Evolutionary conservation across 2,329 filamentous ascomycete species (phyloP), one percentile per base, ranked within the genome.

Genomic region (Colletotrichum plurivorum): DNA sequence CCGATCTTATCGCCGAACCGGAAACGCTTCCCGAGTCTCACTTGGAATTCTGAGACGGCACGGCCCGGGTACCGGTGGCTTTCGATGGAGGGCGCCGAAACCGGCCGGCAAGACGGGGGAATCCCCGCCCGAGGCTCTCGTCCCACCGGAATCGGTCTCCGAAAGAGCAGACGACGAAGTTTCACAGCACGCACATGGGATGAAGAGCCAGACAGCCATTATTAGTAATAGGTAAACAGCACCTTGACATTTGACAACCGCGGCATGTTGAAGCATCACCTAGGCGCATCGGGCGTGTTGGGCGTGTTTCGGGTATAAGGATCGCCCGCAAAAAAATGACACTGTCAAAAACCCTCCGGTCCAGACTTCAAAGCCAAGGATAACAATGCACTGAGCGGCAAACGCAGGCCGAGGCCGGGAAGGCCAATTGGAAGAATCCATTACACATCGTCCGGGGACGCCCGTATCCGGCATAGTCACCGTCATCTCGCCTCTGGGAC

Each of bases 361-460:
- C 45, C 45, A 10, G 15, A 20, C 16, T 10, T n/a, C 6, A 5
- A n/a, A 22, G 22, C 10, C 45, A 18, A 41, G 49, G n/a, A 51
- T 15, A 36, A 10, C 8, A 36, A 36, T 36, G 31, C 31, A 36
- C 8, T 9, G 31, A 36, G 8, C 25, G 51, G 45, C 22, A 31
- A 36, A 25, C n/a, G 22, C 16, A 16, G 18, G 20, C 27, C 12
- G 3, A 10, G 25, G 16, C 15, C 10, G 27, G 54, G 27, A 13
- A 49, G 41, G n/a, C 61, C 48, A 68, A 65, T 65, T 41, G 45
- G 22, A 54, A 27, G 39, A 69, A 36, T 66, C 12, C 41, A 51
- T 66, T 69, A 55, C 61, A 60, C 31, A 66, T 60, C n/a, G 39
- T 36, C 45, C 43, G 48, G 49, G 49, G 13, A 10, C 48, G 22